Conservation (phyloP, 768 basidiomycete genomes). For the Mycena rebaudengoi region DNA sequence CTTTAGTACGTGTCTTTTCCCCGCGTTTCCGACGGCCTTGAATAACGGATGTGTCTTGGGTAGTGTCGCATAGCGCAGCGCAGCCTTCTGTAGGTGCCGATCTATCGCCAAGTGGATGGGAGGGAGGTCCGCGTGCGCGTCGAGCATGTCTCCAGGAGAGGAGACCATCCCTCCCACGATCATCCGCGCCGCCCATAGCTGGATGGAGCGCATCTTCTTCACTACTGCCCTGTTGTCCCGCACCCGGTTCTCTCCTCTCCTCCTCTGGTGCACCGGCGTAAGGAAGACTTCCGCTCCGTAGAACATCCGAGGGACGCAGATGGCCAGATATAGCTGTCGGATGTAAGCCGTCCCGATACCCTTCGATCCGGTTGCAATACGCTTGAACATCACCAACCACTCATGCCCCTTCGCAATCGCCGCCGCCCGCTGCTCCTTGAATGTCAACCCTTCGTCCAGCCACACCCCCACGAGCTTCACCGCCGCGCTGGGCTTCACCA, state of each 20-base stretch:
- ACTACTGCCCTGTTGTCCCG: not conserved
- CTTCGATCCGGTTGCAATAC: not conserved
- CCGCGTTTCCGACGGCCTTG: slow-evolving; percentile 7
- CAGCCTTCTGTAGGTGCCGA: slow-evolving; percentile 21
- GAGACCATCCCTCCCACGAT: not conserved
- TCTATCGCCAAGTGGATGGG: slow-evolving; percentile 30
- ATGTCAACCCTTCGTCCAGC: not conserved
- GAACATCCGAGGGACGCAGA: slow-evolving; percentile 29
- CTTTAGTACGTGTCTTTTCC: slow-evolving; percentile 2
- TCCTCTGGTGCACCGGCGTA: not conserved
- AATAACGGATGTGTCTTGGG: slow-evolving; percentile 29
- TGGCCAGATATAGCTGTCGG: slow-evolving; percentile 11
- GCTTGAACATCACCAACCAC: slow-evolving; percentile 11
- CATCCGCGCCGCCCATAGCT: not conserved
- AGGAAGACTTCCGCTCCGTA: slow-evolving; percentile 35
- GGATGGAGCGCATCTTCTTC: not conserved
- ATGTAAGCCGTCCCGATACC: not conserved
- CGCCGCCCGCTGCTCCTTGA: slow-evolving; percentile 10
- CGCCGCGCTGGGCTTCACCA: not conserved
- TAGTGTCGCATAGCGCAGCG: slow-evolving; percentile 28
- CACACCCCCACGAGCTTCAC: not conserved
- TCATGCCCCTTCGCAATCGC: slow-evolving; percentile 11
- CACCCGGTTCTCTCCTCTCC: not conserved
- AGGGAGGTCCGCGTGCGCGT: slow-evolving; percentile 29
- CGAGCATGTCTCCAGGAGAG: slow-evolving; percentile 20